These are phyloP conservation scores for Afroboletus lepidellus DNA, from an alignment of 1,284 basidiomycete species.

Conservation along the genomic window DNA sequence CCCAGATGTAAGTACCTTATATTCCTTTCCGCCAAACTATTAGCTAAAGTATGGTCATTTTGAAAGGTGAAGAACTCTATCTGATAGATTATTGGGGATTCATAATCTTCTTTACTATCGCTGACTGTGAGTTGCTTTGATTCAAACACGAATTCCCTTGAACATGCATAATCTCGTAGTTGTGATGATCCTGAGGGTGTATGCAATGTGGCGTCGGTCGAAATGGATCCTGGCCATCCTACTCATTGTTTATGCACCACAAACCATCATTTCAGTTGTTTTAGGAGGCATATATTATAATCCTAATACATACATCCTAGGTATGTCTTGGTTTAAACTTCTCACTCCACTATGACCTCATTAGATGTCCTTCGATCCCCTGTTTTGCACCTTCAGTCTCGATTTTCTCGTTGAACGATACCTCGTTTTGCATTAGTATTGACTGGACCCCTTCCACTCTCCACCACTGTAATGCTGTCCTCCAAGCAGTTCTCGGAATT, in stretches of 20 bases:
- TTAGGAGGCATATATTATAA: neutral
- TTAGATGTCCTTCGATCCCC: neutral
- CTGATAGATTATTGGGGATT: neutral
- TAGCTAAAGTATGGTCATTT: neutral
- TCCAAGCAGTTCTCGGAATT: neutral
- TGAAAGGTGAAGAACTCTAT: neutral
- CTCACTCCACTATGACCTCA: neutral
- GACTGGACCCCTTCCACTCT: neutral
- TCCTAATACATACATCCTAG: neutral
- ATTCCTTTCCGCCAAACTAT: neutral
- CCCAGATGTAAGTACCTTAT: neutral
- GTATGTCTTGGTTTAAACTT: neutral
- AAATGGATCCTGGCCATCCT: neutral
- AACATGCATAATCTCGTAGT: neutral
- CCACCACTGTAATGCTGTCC: neutral
- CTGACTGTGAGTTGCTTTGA: neutral
- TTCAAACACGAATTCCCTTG: neutral
- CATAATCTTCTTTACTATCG: neutral
- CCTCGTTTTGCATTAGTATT: neutral
- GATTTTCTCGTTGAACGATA: neutral
- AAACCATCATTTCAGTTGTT: neutral
- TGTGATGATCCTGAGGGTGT: slow-evolving; percentile 3
- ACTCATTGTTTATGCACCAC: neutral
- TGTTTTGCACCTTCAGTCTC: neutral
- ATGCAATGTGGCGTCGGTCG: slow-evolving; percentile 3